Base-by-base conservation (phyloP, 768 basidiomycete species). In the Serendipita vermifera region DNA sequence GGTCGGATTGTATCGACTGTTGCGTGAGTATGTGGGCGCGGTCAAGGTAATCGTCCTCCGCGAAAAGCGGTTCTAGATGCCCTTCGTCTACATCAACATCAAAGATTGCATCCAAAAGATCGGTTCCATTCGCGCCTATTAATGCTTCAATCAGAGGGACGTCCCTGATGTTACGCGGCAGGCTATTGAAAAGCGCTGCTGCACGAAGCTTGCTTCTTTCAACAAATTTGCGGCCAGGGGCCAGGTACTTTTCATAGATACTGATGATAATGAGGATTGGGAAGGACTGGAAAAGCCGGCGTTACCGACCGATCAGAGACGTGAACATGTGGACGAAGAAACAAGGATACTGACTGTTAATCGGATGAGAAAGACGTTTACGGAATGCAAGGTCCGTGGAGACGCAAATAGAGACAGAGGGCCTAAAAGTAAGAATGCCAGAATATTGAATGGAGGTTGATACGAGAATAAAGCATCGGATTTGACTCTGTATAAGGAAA, bases 391-490 rank as follows among this genome's bases (percentile, higher is more conserved):
- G 7, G 79, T 74, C 33, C 87, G 78, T 2, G 90, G 87, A 2
- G 82, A 75, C 14, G 90, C 69, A 36, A 87, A 63, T 68, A 77
- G 92, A 60, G 82, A 83, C 24, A 83, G 74, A 11, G 91, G 88
- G 65, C 87, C 84, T 48, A 94, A 75, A 57, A 94, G 72, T 27
- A 80, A 57, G 66, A 91, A 82, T 1, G 92, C 92, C 17, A 87
- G 70, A 17, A 89, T 71, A 63, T 88, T 90, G 76, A 90, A 89
- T 1, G 91, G 91, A 1, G 87, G 88, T 61, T 91, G 87, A 63
- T 96, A 94, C 43, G 85, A 89, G 71, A 93, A 89, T 15, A 96
- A 72, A 1, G 87, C 87, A 65, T 93, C 89, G 2, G 84, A 82
- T 65, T 91, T 91, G 64, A 91, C 85, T 22, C 89, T 87, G 59